Evolutionary conservation across 176 grass and related monocot species (phyloP).

Genomic region (Raddia distichophylla): DNA sequence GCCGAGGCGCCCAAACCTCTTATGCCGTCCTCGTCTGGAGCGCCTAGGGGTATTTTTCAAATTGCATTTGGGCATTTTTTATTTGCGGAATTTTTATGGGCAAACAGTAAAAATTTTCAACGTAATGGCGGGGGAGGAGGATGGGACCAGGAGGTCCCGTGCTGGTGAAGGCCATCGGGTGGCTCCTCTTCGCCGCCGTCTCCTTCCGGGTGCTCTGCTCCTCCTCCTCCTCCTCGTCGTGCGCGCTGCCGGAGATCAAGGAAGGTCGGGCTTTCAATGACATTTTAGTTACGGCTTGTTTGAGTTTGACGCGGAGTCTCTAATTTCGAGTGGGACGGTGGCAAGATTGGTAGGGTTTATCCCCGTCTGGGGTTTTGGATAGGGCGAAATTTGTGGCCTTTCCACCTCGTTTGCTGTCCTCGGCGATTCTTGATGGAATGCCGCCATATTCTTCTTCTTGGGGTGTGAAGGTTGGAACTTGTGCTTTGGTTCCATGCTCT

Average conservation of each 20-base stretch:
- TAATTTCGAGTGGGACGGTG: background rate
- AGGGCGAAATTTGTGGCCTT: background rate
- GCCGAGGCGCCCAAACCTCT: too few species aligned
- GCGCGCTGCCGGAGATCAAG: background rate
- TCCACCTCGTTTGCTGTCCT: background rate
- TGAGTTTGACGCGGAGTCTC: background rate
- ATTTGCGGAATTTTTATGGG: too few species aligned
- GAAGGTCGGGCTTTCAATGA: constrained; percentile 44
- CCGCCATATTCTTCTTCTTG: background rate
- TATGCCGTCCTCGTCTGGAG: too few species aligned
- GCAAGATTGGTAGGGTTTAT: constrained; percentile 30
- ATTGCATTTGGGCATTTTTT: too few species aligned
- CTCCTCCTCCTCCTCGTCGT: constrained; percentile 29
- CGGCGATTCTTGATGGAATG: background rate
- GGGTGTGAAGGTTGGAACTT: background rate
- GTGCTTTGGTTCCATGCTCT: constrained; percentile 6
- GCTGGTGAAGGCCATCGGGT: constrained; percentile 52
- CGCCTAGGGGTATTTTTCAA: too few species aligned
- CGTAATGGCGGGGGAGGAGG: constrained; percentile 32
- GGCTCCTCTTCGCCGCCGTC: constrained; percentile 54
- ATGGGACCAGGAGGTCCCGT: constrained; percentile 39
- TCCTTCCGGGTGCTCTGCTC: constrained; percentile 64
- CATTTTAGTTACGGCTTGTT: background rate
- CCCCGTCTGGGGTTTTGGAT: background rate
- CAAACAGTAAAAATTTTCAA: too few species aligned